Percentiles rank a stretch among this genome's conserved stretches.
Evolutionary conservation across 2,329 filamentous ascomycete genomes (phyloP).

Genomic region (Ascochyta pisi): DNA sequence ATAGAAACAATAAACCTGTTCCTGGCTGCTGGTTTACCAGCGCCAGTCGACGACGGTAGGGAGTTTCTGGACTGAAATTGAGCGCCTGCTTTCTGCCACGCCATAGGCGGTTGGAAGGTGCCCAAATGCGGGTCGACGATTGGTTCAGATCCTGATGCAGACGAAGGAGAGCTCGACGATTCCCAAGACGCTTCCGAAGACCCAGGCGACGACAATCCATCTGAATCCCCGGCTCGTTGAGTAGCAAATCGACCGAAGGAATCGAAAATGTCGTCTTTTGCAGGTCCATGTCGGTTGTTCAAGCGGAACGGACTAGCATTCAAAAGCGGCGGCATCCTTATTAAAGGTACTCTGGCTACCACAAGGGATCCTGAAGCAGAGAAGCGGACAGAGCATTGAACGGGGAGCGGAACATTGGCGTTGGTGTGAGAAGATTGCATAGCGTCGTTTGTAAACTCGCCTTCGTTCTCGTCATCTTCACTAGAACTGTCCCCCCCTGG

Average conservation of each 20-base stretch:
- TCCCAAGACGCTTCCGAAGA: conserved; percentile 46
- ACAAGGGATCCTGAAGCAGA: conserved; percentile 62
- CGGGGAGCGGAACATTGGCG: conserved; percentile 68
- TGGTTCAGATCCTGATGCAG: conserved; percentile 46
- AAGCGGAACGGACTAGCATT: conserved; percentile 37
- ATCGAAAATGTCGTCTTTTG: conserved; percentile 64
- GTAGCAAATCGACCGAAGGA: conserved; percentile 62
- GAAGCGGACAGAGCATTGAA: conserved; percentile 65
- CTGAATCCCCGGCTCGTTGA: conserved; percentile 27
- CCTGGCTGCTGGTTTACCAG: conserved; percentile 42
- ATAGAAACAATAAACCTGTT: conserved; percentile 76
- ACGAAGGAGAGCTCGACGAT: conserved; percentile 48
- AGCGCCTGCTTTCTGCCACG: conserved; percentile 60
- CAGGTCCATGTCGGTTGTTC: conserved; percentile 32
- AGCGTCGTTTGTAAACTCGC: conserved; percentile 54
- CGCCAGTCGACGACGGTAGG: conserved; percentile 43
- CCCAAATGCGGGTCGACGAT: conserved; percentile 52
- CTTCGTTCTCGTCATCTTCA: conserved; percentile 75
- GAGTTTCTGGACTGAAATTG: conserved; percentile 63
- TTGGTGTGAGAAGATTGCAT: conserved; percentile 65
- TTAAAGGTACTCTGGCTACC: conserved; percentile 55
- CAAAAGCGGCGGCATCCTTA: conserved; percentile 41
- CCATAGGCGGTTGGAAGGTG: conserved; percentile 57
- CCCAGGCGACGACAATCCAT: conserved; percentile 32
- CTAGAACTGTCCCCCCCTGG: conserved; percentile 78